Evolutionary conservation across 2,329 filamentous ascomycete species (phyloP).

Genomic region (Leptographium radiaticola): DNA sequence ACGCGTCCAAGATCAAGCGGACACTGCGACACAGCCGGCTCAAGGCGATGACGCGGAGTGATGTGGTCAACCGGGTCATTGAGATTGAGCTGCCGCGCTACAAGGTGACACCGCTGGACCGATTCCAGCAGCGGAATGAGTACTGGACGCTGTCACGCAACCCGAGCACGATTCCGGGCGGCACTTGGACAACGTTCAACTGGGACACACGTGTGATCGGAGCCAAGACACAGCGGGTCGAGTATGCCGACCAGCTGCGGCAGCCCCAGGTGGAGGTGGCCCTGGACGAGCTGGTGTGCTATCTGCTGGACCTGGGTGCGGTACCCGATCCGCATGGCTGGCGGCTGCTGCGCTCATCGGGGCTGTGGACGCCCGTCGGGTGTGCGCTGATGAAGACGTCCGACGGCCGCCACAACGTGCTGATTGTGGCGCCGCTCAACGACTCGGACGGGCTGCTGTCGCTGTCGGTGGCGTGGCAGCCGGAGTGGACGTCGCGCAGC

Average conservation of each 20-base stretch:
- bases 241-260: conserved; percentile 44
- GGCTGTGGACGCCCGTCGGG: conserved; percentile 47
- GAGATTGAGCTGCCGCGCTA: conserved; percentile 54
- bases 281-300: conserved; percentile 48
- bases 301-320: conserved; percentile 50
- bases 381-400: conserved; percentile 43
- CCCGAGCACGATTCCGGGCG: conserved; percentile 42
- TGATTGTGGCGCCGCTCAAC: conserved; percentile 41
- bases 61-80: conserved; percentile 52
- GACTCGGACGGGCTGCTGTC: conserved; percentile 49
- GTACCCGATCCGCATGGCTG: conserved; percentile 46
- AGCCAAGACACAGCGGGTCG: conserved; percentile 46
- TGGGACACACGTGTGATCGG: conserved; percentile 52
- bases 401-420: conserved; percentile 31
- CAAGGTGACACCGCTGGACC: conserved; percentile 47
- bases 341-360: conserved; percentile 40
- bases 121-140: conserved; percentile 34
- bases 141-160: conserved; percentile 45
- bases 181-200: conserved; percentile 52
- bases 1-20: conserved; percentile 45
- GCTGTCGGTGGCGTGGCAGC: conserved; percentile 41
- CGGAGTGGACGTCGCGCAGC: conserved; percentile 38
- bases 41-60: conserved; percentile 46
- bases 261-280: conserved; percentile 38
- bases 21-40: conserved; percentile 43